These are phyloP conservation scores for Pyrenochaeta sp. DNA, from an alignment of 2,329 filamentous ascomycete species.

Conservation along the genomic window DNA sequence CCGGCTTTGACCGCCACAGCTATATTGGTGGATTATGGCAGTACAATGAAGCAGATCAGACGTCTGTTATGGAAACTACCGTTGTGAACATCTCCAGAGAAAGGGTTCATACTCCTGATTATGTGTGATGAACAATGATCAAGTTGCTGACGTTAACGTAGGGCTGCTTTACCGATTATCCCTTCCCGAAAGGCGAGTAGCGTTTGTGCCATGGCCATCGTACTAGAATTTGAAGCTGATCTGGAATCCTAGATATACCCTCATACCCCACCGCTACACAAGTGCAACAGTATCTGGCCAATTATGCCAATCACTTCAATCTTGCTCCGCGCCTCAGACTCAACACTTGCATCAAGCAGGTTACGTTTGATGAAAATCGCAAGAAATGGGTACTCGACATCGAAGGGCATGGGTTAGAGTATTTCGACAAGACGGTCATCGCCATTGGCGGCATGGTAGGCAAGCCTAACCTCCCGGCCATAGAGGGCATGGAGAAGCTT, in stretches of 20 bases:
- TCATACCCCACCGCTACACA: slow-evolving; percentile 28
- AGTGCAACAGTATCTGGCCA: slow-evolving; percentile 29
- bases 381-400: slow-evolving; percentile 24
- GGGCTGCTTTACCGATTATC: slow-evolving; percentile 34
- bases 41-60: slow-evolving; percentile 28
- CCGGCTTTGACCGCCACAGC: slow-evolving; percentile 28
- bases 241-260: slow-evolving; percentile 6
- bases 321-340: slow-evolving; percentile 23
- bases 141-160: neutral
- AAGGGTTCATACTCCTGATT: slow-evolving; percentile 5
- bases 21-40: slow-evolving; percentile 36
- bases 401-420: slow-evolving; percentile 4
- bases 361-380: slow-evolving; percentile 17
- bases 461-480: slow-evolving; percentile 20
- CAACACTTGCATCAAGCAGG: slow-evolving; percentile 12
- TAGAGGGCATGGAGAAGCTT: slow-evolving; percentile 29
- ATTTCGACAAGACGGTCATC: slow-evolving; percentile 31
- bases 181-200: slow-evolving; percentile 19
- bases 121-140: too few species aligned
- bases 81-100: slow-evolving; percentile 33
- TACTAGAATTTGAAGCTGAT: neutral
- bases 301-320: slow-evolving; percentile 27
- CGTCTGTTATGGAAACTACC: slow-evolving; percentile 28
- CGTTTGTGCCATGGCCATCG: too few species aligned
- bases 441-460: slow-evolving; percentile 29